Evolutionary conservation across 768 basidiomycete genomes (phyloP), one percentile per base, ranked within the genome.

Genomic region (Russula abietina): DNA sequence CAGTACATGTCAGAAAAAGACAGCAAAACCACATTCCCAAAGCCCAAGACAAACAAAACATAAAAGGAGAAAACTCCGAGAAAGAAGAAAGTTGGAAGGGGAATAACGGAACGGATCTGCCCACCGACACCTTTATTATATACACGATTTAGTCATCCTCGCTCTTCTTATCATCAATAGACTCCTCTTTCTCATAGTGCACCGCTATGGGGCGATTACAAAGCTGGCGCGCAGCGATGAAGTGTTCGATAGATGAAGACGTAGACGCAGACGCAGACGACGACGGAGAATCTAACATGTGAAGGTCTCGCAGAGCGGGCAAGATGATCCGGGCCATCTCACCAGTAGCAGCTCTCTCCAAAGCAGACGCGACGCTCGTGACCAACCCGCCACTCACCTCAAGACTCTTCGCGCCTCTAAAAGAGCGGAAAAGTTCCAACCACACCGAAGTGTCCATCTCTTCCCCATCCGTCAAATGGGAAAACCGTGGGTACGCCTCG

Each of bases 321-420:
- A 64, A 36, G 19, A 60, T 38, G 19, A 22, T 46, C 38, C 57
- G 46, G 8, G 62, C 62, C 62, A 59, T 52, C 38, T 63, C 52
- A 8, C 52, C 57, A 1, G 62, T 55, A 16, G 28, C 58, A 16
- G 28, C 58, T 19, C 39, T 45, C 39, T 51, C 46, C 16, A 64
- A 36, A 22, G 62, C 39, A 9, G 57, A 55, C 39, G 48, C 57
- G 33, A 64, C 36, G 26, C 36, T 51, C 6, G 48, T 17, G 8
- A 55, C 46, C 32, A 60, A 22, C 30, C 38, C 48, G 3, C 62
- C 50, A 1, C 53, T 33, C 16, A 60, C 46, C 22, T 63, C 62
- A 7, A 62, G 12, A 48, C 11, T 50, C 55, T 57, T 49, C 49
- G 50, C 55, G 24, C 48, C 55, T 16, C 22, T 43, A 32, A 62